Evolutionary conservation across 2,329 filamentous ascomycete species (phyloP).

Genomic region (Orbilia ellipsospora): DNA sequence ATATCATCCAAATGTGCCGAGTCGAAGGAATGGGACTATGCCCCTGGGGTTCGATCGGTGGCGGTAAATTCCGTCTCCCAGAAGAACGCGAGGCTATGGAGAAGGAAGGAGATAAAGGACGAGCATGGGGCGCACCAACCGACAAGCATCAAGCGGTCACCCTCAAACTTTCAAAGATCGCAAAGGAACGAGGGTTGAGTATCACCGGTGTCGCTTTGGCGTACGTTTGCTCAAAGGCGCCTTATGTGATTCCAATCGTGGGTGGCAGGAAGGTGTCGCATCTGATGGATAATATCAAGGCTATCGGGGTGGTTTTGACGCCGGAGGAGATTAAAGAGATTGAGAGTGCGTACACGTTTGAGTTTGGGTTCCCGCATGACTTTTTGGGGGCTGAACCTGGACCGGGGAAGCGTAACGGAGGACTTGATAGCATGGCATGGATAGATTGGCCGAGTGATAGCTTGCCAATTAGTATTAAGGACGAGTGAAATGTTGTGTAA

Average conservation of each 20-base stretch:
- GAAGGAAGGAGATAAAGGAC: conserved; percentile 64
- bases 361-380: conserved; percentile 74
- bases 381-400: conserved; percentile 62
- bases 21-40: conserved; percentile 72
- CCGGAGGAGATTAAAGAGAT: conserved; percentile 74
- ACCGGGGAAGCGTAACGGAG: conserved; percentile 13
- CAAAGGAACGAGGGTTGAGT: conserved; percentile 68
- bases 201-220: conserved; percentile 76
- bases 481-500: conserved; percentile 2
- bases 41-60: conserved; percentile 69
- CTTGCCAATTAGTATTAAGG: conserved; percentile 34
- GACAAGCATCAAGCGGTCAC: conserved; percentile 68
- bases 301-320: conserved; percentile 71
- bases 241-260: conserved; percentile 78
- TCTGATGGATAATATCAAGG: conserved; percentile 76
- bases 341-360: conserved; percentile 72
- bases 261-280: conserved; percentile 77
- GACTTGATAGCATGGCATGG: conserved; percentile 44
- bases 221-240: conserved; percentile 77
- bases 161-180: conserved; percentile 71
- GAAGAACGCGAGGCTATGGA: conserved; percentile 65
- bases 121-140: conserved; percentile 61
- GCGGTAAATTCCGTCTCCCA: conserved; percentile 67
- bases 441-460: conserved; percentile 41
- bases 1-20: conserved; percentile 75